These are phyloP conservation scores for Euryodendron excelsum DNA, from an alignment of 148 eudicot genomes.

Conservation along the genomic window DNA sequence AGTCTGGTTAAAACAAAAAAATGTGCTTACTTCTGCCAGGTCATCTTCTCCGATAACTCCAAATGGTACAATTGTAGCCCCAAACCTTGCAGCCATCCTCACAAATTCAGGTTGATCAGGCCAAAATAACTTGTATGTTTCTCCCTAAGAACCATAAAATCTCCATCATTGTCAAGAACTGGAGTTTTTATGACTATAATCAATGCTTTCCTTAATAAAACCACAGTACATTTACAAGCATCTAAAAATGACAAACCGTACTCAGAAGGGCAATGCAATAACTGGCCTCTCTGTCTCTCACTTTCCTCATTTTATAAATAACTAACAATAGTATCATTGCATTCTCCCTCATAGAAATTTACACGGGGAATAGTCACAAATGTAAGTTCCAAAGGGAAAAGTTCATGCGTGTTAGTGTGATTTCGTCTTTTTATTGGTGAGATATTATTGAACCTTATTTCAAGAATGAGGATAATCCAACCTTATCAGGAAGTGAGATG, in stretches of 20 bases:
- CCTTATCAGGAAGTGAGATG: too few relatives aligned
- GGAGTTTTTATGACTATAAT: not conserved
- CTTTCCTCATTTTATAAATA: not conserved
- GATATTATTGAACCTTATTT: not conserved
- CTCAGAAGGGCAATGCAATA: not conserved
- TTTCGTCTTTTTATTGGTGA: not conserved
- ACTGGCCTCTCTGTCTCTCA: not conserved
- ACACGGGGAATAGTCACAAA: not conserved
- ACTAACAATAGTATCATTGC: too few relatives aligned
- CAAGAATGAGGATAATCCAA: too few relatives aligned
- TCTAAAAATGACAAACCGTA: not conserved
- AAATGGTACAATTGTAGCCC: constrained; percentile 93
- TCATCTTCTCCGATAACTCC: constrained; percentile 95
- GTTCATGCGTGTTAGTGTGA: not conserved
- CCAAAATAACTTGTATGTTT: constrained; percentile 86
- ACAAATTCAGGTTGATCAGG: constrained; percentile 90
- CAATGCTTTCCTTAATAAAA: not conserved
- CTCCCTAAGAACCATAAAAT: constrained; percentile 56
- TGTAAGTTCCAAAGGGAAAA: not conserved
- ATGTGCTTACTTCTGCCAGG: constrained; percentile 55
- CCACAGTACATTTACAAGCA: not conserved
- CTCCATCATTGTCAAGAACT: not conserved
- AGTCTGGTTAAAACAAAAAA: not conserved
- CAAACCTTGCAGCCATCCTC: constrained; percentile 95
- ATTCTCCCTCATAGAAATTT: not conserved